Evolutionary conservation across 371 early-diverging fungal genomes (phyloP).

Genomic region (Sanchytrium tribonematis): DNA sequence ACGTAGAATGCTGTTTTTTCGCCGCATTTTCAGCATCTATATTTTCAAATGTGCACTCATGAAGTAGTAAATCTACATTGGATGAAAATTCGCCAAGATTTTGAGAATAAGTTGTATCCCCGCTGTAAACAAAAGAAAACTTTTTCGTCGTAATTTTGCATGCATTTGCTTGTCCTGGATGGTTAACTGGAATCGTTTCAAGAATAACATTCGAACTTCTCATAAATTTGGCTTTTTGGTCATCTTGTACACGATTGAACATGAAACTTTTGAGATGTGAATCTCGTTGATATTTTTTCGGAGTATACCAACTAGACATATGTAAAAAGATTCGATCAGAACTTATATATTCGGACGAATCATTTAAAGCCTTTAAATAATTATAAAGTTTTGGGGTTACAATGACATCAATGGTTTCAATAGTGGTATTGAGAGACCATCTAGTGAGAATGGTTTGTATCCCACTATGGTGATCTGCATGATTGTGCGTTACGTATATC

Average conservation of each 20-base stretch:
- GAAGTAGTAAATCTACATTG: slow-evolving; percentile 14
- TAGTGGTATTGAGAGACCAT: background rate
- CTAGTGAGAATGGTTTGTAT: slow-evolving; percentile 8
- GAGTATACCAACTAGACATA: background rate
- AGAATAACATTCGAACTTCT: background rate
- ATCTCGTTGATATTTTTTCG: background rate
- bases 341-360: background rate
- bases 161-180: slow-evolving; percentile 10
- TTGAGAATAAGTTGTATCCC: slow-evolving; percentile 12
- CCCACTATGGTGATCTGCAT: slow-evolving; percentile 17
- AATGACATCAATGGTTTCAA: background rate
- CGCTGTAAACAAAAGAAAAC: slow-evolving; percentile 11
- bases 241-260: background rate
- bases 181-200: slow-evolving; percentile 6
- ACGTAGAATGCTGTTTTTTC: slow-evolving; percentile 12
- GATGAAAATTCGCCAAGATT: slow-evolving; percentile 10
- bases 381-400: background rate
- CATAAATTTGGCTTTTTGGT: slow-evolving; percentile 1
- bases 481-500: slow-evolving; percentile 14
- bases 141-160: slow-evolving; percentile 3
- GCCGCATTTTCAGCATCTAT: slow-evolving; percentile 8
- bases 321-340: background rate
- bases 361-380: background rate
- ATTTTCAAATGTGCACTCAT: slow-evolving; percentile 15
- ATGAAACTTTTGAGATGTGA: background rate